Evolutionary conservation across 176 grass and related monocot species (phyloP).

Genomic region (Poa annua): DNA sequence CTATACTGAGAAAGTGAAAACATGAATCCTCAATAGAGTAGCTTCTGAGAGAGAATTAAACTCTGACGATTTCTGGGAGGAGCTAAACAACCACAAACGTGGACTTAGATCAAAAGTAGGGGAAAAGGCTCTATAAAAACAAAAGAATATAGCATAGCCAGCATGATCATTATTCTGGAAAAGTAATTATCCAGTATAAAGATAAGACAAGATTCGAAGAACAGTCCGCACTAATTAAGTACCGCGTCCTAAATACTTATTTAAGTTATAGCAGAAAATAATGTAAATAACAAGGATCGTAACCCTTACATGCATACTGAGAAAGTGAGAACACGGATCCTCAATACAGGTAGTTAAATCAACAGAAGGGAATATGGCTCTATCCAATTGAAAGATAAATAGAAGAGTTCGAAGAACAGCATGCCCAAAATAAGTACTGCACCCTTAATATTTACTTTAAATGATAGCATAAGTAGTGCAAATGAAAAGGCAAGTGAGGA

Average conservation of each 20-base stretch:
- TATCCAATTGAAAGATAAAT: neutral
- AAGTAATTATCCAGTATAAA: neutral
- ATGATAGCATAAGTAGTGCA: neutral
- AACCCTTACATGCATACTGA: conserved; percentile 54
- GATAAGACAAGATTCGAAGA: neutral
- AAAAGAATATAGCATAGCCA: neutral
- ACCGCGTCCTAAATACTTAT: neutral
- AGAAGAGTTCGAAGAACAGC: neutral
- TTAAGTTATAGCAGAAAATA: conserved; percentile 4
- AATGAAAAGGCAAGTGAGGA: conserved; percentile 7
- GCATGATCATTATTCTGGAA: neutral
- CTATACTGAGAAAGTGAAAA: neutral
- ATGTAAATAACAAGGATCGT: conserved; percentile 2
- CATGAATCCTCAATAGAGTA: neutral
- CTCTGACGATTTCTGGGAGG: too few species aligned
- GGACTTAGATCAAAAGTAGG: neutral
- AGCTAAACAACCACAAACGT: neutral
- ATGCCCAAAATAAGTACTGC: neutral
- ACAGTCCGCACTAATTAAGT: neutral
- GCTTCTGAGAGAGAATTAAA: neutral
- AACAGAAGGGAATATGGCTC: neutral
- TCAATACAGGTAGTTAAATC: neutral
- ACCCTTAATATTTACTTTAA: neutral
- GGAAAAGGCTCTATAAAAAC: neutral
- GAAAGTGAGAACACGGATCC: neutral